phyloP scores from a whole-genome alignment of 2,329 filamentous ascomycete genomes.

The Beauveria scarabaeidicola region DNA sequence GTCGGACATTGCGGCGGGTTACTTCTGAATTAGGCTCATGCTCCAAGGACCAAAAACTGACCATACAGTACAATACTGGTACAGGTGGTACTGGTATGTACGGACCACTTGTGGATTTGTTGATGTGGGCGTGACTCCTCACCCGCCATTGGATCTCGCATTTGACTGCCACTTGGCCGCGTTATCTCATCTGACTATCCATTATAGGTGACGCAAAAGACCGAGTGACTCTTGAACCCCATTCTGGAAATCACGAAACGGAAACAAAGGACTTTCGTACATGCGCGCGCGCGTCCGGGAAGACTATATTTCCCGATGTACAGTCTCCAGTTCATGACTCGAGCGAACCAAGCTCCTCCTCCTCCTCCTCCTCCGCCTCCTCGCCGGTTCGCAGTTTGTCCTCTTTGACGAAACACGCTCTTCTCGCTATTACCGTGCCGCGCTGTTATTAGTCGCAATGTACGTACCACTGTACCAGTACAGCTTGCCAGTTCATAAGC shows the following conservation, averaged over 20 bases:
- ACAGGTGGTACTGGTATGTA: no score
- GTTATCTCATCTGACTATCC: constrained; percentile 8
- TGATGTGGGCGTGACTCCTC: constrained; percentile 2
- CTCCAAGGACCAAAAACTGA: background rate
- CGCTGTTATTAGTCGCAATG: no score
- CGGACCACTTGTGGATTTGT: background rate
- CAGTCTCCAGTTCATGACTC: background rate
- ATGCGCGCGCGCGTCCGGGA: background rate
- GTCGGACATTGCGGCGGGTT: constrained; percentile 9
- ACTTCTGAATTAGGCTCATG: constrained; percentile 6
- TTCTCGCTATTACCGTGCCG: background rate
- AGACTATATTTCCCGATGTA: no score
- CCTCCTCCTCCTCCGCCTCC: no score
- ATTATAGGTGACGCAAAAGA: background rate
- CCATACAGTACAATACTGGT: background rate
- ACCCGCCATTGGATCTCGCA: constrained; percentile 8
- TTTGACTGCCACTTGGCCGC: background rate
- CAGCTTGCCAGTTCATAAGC: background rate
- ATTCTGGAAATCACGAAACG: background rate
- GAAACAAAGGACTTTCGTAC: background rate
- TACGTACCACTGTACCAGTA: no score
- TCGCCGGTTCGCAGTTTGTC: background rate
- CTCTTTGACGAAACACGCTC: background rate
- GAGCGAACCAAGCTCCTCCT: background rate
- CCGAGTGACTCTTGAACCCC: background rate